Percentiles rank a stretch among this genome's conserved stretches.
Conservation (phyloP, 805 yeast genomes). For the Candida bentonensis region DNA sequence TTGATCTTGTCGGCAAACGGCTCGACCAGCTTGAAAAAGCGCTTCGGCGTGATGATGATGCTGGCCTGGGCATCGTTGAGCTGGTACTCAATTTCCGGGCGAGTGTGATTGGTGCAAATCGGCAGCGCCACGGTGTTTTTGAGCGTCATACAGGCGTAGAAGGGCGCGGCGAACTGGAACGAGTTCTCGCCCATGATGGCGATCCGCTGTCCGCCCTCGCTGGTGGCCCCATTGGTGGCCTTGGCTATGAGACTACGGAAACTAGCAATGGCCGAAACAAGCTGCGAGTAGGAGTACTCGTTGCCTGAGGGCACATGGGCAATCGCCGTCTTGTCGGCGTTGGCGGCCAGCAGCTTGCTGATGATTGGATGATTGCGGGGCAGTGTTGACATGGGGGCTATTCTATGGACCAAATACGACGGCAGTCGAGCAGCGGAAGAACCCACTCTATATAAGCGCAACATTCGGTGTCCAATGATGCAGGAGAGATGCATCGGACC, state of each 20-base stretch:
- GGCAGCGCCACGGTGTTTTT: conserved; percentile 20
- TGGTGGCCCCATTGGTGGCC: not conserved
- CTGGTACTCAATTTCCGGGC: conserved; percentile 19
- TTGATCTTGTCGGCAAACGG: conserved; percentile 19
- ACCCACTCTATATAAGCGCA: no score
- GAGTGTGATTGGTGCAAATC: conserved; percentile 21
- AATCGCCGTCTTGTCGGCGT: conserved; percentile 16
- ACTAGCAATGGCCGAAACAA: conserved; percentile 14
- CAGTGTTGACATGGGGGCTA: not conserved
- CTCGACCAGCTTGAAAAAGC: conserved; percentile 15
- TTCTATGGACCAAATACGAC: no score
- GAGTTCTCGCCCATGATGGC: conserved; percentile 24
- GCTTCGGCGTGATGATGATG: conserved; percentile 16
- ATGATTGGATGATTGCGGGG: conserved; percentile 13
- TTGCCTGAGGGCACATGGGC: conserved; percentile 19
- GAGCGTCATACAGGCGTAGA: conserved; percentile 17
- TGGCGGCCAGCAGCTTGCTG: conserved; percentile 11
- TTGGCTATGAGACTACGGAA: conserved; percentile 7
- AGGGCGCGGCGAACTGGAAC: conserved; percentile 16
- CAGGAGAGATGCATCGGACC: no score
- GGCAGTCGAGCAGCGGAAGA: no score
- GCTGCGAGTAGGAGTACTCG: conserved; percentile 17
- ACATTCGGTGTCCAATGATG: no score
- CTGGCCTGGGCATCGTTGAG: conserved; percentile 17
- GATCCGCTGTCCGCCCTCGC: conserved; percentile 12